Evolutionary conservation across 805 yeast species (phyloP).

Genomic region (Ogataea kodamae): DNA sequence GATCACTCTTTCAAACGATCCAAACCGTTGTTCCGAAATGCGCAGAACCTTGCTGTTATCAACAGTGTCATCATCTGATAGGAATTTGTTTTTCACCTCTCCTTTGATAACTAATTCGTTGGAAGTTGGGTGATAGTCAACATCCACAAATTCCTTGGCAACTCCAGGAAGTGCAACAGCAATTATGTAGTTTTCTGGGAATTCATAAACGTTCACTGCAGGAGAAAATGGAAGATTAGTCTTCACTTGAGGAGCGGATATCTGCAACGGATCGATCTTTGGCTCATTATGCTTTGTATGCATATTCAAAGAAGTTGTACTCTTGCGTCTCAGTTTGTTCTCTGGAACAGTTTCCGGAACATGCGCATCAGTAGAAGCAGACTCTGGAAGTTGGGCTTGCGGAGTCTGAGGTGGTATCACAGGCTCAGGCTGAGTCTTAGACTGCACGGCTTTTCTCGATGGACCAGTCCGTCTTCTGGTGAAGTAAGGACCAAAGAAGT

Average conservation of each 20-base stretch:
- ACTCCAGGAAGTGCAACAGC: slow-evolving; percentile 60
- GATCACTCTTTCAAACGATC: slow-evolving; percentile 54
- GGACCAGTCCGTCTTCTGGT: slow-evolving; percentile 13
- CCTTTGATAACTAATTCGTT: slow-evolving; percentile 54
- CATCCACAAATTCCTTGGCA: slow-evolving; percentile 45
- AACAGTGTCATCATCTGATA: slow-evolving; percentile 32
- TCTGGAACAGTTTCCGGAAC: slow-evolving; percentile 2
- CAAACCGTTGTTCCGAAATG: slow-evolving; percentile 53
- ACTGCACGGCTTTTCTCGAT: slow-evolving; percentile 4
- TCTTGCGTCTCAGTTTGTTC: slow-evolving; percentile 13
- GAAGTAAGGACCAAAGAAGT: slow-evolving; percentile 18
- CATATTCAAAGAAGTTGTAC: slow-evolving; percentile 18
- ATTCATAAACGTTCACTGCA: slow-evolving; percentile 55
- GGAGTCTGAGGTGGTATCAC: background rate
- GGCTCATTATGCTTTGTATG: slow-evolving; percentile 18
- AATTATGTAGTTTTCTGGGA: slow-evolving; percentile 42
- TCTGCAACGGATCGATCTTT: slow-evolving; percentile 39
- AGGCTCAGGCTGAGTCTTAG: background rate
- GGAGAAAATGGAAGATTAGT: slow-evolving; percentile 52
- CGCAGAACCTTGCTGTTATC: slow-evolving; percentile 36
- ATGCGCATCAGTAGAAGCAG: background rate
- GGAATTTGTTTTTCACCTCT: slow-evolving; percentile 37
- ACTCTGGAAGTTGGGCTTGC: background rate
- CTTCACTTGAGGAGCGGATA: slow-evolving; percentile 42
- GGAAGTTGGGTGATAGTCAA: slow-evolving; percentile 57